A percentile compares a stretch with the other conserved stretches of the same genome.
Conservation (phyloP, 176 grass and related monocot species). For the Typha latifolia region DNA sequence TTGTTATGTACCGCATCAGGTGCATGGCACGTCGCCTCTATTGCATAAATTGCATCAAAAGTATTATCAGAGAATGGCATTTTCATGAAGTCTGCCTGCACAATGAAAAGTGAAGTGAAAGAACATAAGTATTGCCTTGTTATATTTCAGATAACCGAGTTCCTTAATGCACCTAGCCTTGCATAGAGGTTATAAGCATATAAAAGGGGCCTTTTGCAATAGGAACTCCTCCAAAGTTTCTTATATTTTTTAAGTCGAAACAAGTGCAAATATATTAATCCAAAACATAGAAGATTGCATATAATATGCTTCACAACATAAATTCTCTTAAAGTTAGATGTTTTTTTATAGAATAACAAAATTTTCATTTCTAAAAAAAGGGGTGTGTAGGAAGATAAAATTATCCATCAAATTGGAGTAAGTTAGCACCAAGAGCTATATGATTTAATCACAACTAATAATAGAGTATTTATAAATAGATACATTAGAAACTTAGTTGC, state of each 20-base stretch:
- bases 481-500: neutral
- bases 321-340: no score
- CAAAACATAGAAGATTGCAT: no score
- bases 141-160: neutral
- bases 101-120: conserved; percentile 11
- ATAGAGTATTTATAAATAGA: neutral
- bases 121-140: conserved; percentile 11
- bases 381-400: no score
- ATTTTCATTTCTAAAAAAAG: no score
- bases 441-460: no score
- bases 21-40: conserved; percentile 75
- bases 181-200: neutral
- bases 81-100: conserved; percentile 85
- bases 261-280: no score
- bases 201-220: neutral
- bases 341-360: no score
- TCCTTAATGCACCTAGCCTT: neutral
- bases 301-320: no score
- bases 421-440: no score
- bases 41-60: conserved; percentile 55
- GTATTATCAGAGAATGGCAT: conserved; percentile 60
- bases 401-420: no score
- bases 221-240: neutral
- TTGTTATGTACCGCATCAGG: conserved; percentile 40
- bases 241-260: no score